Evolutionary conservation across 192 early-diverging fungal species (phyloP).

Genomic region (Backusella tarrabulga): DNA sequence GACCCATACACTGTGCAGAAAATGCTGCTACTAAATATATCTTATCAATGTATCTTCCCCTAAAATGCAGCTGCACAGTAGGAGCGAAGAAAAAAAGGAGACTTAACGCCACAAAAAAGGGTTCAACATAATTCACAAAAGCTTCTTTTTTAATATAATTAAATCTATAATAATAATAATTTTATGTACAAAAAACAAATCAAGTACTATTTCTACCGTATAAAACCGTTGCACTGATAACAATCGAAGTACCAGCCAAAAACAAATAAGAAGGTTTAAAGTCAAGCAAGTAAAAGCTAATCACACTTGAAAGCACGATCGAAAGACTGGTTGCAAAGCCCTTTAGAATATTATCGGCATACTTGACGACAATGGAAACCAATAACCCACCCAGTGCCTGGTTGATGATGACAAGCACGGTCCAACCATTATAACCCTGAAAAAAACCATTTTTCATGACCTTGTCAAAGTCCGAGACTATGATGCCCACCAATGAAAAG

Average conservation of each 20-base stretch:
- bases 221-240: constrained; percentile 57
- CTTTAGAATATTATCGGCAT: constrained; percentile 90
- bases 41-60: too few species aligned
- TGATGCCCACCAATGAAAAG: constrained; percentile 67
- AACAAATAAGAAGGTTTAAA: constrained; percentile 74
- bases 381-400: constrained; percentile 86
- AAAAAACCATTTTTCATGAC: constrained; percentile 71
- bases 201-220: constrained; percentile 38
- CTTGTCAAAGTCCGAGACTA: constrained; percentile 55
- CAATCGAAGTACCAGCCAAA: constrained; percentile 62
- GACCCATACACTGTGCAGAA: too few species aligned
- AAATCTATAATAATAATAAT: background rate
- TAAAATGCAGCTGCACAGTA: too few species aligned
- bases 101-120: too few species aligned
- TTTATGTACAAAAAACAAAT: background rate
- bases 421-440: constrained; percentile 72
- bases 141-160: background rate
- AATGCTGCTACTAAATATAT: too few species aligned
- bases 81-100: too few species aligned
- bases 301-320: constrained; percentile 79
- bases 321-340: constrained; percentile 88
- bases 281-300: constrained; percentile 75
- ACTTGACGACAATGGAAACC: constrained; percentile 87
- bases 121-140: too few species aligned
- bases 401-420: constrained; percentile 70